Evolutionary conservation across 2,329 filamentous ascomycete species (phyloP).

Genomic region (Curvularia sp.): DNA sequence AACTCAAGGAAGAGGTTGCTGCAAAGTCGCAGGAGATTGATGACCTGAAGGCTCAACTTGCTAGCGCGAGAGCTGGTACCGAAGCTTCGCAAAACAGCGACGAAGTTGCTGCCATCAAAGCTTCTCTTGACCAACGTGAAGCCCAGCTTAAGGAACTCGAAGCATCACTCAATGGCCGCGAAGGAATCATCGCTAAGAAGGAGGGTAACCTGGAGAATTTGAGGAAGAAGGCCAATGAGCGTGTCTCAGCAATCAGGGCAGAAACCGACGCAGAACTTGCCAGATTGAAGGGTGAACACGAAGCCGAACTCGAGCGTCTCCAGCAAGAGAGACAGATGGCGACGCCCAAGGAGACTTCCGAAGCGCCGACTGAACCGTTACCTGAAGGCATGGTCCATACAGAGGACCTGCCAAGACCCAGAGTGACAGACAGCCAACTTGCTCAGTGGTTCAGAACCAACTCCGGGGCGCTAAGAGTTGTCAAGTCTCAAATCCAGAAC

Average conservation of each 20-base stretch:
- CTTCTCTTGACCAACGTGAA: slow-evolving; percentile 42
- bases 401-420: slow-evolving; percentile 24
- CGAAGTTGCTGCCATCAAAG: slow-evolving; percentile 49
- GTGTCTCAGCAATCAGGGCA: slow-evolving; percentile 61
- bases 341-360: slow-evolving; percentile 8
- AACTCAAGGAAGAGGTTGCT: slow-evolving; percentile 49
- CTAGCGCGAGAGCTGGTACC: slow-evolving; percentile 29
- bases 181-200: slow-evolving; percentile 24
- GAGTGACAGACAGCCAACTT: slow-evolving; percentile 19
- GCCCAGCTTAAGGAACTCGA: slow-evolving; percentile 48
- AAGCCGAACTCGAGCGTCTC: slow-evolving; percentile 47
- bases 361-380: slow-evolving; percentile 7
- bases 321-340: slow-evolving; percentile 13
- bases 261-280: slow-evolving; percentile 41
- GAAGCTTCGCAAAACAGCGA: slow-evolving; percentile 59
- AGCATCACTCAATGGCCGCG: slow-evolving; percentile 52
- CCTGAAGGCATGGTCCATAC: slow-evolving; percentile 32
- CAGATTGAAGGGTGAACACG: slow-evolving; percentile 54
- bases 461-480: slow-evolving; percentile 10
- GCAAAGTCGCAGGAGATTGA: slow-evolving; percentile 56
- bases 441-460: slow-evolving; percentile 20
- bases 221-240: slow-evolving; percentile 68
- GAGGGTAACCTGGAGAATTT: slow-evolving; percentile 35
- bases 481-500: slow-evolving; percentile 19
- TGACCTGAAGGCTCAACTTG: slow-evolving; percentile 50